phyloP scores from a whole-genome alignment of 129 eudicot genomes.

The Apium graveolens region DNA sequence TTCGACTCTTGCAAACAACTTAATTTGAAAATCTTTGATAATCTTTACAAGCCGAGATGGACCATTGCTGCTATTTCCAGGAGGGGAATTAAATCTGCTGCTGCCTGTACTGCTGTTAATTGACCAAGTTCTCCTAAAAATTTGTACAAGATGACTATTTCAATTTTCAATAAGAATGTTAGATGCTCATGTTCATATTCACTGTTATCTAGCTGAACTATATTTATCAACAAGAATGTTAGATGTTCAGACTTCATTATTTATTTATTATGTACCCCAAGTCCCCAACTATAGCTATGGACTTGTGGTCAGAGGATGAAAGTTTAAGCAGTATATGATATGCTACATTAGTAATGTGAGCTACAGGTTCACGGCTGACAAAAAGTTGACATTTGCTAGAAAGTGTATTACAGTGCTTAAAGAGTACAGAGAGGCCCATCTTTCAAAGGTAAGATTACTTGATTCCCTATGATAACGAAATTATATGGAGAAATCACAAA shows the following conservation, averaged over 20 bases:
- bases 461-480: neutral
- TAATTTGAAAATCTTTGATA: conserved; percentile 11
- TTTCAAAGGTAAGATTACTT: neutral
- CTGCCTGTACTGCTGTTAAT: conserved; percentile 9
- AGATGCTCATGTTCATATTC: neutral
- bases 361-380: neutral
- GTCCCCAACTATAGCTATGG: neutral
- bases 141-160: neutral
- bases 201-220: neutral
- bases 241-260: neutral
- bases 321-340: neutral
- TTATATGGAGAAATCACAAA: neutral
- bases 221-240: neutral
- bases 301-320: neutral
- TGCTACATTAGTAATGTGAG: neutral
- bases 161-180: neutral
- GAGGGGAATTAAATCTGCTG: neutral
- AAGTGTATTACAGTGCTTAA: neutral
- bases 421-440: neutral
- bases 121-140: conserved; percentile 10
- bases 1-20: conserved; percentile 3
- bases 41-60: conserved; percentile 14
- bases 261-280: neutral
- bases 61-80: conserved; percentile 13
- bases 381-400: neutral